These are phyloP conservation scores for Brassica cretica DNA, from an alignment of 345 rosid genomes.

Conservation along the genomic window DNA sequence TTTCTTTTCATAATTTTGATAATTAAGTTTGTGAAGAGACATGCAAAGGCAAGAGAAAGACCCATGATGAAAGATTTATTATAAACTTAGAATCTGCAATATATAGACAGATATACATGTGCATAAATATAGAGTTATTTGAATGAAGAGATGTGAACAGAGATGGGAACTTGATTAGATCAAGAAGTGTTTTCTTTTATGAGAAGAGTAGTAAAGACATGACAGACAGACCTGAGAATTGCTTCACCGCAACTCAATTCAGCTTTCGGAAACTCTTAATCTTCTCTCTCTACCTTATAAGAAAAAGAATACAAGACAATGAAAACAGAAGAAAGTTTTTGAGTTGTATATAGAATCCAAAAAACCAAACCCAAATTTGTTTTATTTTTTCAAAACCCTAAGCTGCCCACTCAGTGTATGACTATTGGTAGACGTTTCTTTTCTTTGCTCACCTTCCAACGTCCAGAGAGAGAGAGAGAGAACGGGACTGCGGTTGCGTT, in stretches of 20 bases:
- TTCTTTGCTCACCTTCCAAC: slow-evolving; percentile 43
- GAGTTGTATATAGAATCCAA: slow-evolving; percentile 46
- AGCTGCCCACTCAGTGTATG: slow-evolving; percentile 35
- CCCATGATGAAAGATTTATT: slow-evolving; percentile 23
- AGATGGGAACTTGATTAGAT: slow-evolving; percentile 42
- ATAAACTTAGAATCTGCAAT: slow-evolving; percentile 22
- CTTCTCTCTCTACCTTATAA: neutral
- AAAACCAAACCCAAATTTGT: slow-evolving; percentile 47
- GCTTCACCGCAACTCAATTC: slow-evolving; percentile 52
- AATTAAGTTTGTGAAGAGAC: slow-evolving; percentile 10
- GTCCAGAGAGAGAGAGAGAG: neutral
- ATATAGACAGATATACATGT: slow-evolving; percentile 24
- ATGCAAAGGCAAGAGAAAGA: neutral
- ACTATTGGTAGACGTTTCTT: slow-evolving; percentile 57
- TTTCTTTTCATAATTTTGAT: slow-evolving; percentile 1
- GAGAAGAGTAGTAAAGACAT: slow-evolving; percentile 42
- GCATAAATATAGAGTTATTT: slow-evolving; percentile 36
- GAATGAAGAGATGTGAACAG: slow-evolving; percentile 40
- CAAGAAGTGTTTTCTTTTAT: slow-evolving; percentile 38
- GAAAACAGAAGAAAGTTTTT: slow-evolving; percentile 2
- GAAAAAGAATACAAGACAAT: slow-evolving; percentile 21
- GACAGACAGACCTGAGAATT: slow-evolving; percentile 58
- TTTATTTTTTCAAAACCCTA: slow-evolving; percentile 38
- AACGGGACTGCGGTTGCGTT: slow-evolving; percentile 22
- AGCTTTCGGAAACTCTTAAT: slow-evolving; percentile 55